Evolutionary conservation across 202 grass and related monocot genomes (phyloP).

Genomic region (Eragrostis tef): DNA sequence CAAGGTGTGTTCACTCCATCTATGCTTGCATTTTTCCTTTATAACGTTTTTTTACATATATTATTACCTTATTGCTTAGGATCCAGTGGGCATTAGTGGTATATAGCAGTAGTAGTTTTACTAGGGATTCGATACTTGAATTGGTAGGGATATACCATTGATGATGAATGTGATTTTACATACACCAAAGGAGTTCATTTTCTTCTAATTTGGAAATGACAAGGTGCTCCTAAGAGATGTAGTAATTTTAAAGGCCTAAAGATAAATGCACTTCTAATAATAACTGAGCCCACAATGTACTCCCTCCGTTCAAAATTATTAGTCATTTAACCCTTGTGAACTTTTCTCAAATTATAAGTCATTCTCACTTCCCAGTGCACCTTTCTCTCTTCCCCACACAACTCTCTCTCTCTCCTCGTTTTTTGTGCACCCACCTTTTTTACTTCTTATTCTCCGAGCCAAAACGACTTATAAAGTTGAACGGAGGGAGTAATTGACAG

Average conservation of each 20-base stretch:
- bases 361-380: too few relatives aligned
- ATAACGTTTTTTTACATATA: constrained; percentile 19
- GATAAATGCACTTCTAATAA: not conserved
- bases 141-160: not conserved
- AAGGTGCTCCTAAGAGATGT: not conserved
- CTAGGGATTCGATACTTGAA: not conserved
- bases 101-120: not conserved
- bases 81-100: constrained; percentile 13
- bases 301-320: too few relatives aligned
- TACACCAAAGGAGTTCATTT: not conserved
- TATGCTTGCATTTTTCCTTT: constrained; percentile 33
- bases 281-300: not conserved
- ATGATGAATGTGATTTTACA: not conserved
- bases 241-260: not conserved
- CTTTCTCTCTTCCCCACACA: too few relatives aligned
- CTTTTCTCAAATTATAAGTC: too few relatives aligned
- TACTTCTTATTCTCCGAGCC: too few relatives aligned
- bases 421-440: too few relatives aligned
- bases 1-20: constrained; percentile 59
- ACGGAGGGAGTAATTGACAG: too few relatives aligned
- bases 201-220: not conserved
- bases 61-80: constrained; percentile 32
- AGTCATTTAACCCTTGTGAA: too few relatives aligned
- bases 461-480: too few relatives aligned
- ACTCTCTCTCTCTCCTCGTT: too few relatives aligned